Percentiles rank a stretch among this genome's conserved stretches.
Evolutionary conservation across 768 basidiomycete genomes (phyloP).

Genomic region (Boletus bicolor): DNA sequence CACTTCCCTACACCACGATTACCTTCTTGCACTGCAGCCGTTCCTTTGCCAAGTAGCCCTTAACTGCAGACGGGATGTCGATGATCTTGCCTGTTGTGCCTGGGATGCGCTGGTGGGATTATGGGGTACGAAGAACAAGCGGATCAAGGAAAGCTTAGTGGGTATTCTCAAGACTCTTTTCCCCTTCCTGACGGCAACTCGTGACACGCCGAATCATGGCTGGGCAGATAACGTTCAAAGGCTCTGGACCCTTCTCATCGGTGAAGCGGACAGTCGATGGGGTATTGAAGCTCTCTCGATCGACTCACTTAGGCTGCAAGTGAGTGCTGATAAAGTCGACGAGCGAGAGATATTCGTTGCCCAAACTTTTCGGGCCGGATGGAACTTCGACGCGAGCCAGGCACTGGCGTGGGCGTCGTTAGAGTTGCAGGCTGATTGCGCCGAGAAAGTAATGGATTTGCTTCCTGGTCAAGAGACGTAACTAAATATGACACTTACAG

Average conservation of each 20-base stretch:
- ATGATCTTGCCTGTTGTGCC: conserved; percentile 54
- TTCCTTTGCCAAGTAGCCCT: conserved; percentile 74
- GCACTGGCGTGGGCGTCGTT: conserved; percentile 77
- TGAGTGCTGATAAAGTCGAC: conserved; percentile 16
- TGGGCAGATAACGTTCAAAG: conserved; percentile 47
- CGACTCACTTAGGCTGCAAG: conserved; percentile 59
- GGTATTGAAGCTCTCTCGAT: conserved; percentile 64
- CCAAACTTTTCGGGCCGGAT: conserved; percentile 68
- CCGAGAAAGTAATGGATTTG: conserved; percentile 49
- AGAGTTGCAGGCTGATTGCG: conserved; percentile 78
- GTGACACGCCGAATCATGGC: conserved; percentile 33
- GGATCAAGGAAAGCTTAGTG: conserved; percentile 75
- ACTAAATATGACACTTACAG: conserved; percentile 34
- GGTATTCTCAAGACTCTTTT: conserved; percentile 70
- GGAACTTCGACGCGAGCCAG: conserved; percentile 65
- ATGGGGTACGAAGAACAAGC: conserved; percentile 77
- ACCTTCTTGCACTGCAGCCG: conserved; percentile 63
- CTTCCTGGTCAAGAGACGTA: not conserved
- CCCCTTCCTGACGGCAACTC: conserved; percentile 56
- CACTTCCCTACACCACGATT: conserved; percentile 76
- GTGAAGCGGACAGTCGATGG: conserved; percentile 62
- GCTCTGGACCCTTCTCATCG: conserved; percentile 55
- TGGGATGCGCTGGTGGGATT: conserved; percentile 66
- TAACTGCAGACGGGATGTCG: conserved; percentile 61
- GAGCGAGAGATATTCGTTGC: conserved; percentile 51